These are phyloP conservation scores for Pyricularia pennisetigena DNA, from an alignment of 2,329 filamentous ascomycete genomes.

Conservation along the genomic window DNA sequence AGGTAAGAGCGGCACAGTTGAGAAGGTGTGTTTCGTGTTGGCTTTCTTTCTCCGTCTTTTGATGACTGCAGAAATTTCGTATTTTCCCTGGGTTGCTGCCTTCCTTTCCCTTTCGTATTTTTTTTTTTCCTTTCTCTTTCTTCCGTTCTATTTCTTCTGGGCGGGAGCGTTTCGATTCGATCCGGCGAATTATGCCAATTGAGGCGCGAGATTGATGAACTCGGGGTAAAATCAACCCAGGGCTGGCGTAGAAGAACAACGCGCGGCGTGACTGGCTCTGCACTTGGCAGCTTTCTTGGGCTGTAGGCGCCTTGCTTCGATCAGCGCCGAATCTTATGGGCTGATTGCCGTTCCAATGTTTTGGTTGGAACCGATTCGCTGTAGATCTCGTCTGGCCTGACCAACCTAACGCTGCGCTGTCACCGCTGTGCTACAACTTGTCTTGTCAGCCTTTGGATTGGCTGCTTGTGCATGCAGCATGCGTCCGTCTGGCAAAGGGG, in stretches of 20 bases:
- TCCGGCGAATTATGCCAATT: conserved; percentile 5
- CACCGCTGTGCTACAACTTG: not conserved
- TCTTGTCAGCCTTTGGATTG: not conserved
- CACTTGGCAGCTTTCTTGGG: not conserved
- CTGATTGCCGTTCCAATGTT: not conserved
- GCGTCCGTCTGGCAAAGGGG: not conserved
- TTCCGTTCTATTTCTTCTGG: too few species aligned
- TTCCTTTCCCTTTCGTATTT: not conserved
- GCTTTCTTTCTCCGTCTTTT: not conserved
- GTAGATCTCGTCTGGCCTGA: not conserved
- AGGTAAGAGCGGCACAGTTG: not conserved
- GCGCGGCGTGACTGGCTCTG: not conserved
- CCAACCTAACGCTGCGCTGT: not conserved
- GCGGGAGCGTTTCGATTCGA: not conserved
- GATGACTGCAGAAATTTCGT: not conserved
- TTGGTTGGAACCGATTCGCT: not conserved
- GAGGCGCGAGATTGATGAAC: not conserved
- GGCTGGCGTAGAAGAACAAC: not conserved
- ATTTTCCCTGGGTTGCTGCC: not conserved
- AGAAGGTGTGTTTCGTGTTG: not conserved
- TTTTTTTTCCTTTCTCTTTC: not conserved
- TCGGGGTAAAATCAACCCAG: not conserved
- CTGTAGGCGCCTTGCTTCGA: not conserved
- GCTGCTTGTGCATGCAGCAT: not conserved
- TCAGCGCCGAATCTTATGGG: not conserved